These are phyloP conservation scores for Zymoseptoria pseudotritici DNA, from an alignment of 2,329 filamentous ascomycete genomes.

Conservation along the genomic window DNA sequence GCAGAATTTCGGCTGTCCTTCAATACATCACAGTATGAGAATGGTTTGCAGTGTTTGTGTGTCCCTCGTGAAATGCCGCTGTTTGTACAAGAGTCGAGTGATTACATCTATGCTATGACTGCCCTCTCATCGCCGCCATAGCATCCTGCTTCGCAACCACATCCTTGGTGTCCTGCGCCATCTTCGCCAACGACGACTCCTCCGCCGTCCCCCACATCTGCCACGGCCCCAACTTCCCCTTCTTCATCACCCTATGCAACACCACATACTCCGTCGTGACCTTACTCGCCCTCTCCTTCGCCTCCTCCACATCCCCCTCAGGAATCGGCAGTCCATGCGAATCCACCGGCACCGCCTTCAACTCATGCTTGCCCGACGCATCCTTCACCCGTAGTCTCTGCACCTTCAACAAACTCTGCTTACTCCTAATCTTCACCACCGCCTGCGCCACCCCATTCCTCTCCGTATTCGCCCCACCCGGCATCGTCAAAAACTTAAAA, in stretches of 20 bases:
- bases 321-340: constrained; percentile 22
- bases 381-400: constrained; percentile 14
- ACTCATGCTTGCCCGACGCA: constrained; percentile 7
- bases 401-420: constrained; percentile 23
- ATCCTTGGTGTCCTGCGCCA: constrained; percentile 23
- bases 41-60: neutral
- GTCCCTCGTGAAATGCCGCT: neutral
- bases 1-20: neutral
- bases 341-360: constrained; percentile 27
- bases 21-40: neutral
- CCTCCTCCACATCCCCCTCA: constrained; percentile 29
- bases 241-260: constrained; percentile 39
- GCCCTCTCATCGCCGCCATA: neutral
- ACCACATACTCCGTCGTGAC: constrained; percentile 45
- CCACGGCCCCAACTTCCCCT: constrained; percentile 39
- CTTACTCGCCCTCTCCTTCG: constrained; percentile 29
- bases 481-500: constrained; percentile 3
- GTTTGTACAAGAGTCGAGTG: neutral
- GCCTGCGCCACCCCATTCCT: constrained; percentile 23
- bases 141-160: neutral
- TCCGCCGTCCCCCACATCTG: constrained; percentile 44
- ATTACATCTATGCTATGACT: neutral
- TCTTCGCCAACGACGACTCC: constrained; percentile 35
- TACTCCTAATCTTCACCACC: constrained; percentile 24
- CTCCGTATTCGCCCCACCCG: constrained; percentile 21